phyloP scores from a whole-genome alignment of 306 rosid genomes.

The Fagus sylvatica region DNA sequence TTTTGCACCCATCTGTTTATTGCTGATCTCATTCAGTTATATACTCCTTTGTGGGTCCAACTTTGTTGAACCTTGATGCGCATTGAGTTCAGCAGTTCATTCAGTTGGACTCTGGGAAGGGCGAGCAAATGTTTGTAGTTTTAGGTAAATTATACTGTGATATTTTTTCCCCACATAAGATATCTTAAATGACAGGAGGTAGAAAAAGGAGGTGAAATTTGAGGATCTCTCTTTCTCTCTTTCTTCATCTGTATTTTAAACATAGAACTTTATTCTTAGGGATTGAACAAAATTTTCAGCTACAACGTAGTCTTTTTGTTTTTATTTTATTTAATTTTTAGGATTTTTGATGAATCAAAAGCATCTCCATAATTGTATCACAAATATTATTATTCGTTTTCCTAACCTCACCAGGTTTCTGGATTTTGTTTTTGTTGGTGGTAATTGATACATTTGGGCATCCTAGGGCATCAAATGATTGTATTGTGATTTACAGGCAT shows the following conservation, averaged over 20 bases:
- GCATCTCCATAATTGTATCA: not conserved
- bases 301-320: not conserved
- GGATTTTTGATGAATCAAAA: not conserved
- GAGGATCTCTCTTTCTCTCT: conserved; percentile 12
- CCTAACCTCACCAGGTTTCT: not conserved
- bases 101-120: not conserved
- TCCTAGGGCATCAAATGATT: not conserved
- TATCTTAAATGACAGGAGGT: conserved; percentile 12
- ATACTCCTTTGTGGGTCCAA: conserved; percentile 18
- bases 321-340: not conserved
- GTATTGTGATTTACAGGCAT: not conserved
- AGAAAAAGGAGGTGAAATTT: conserved; percentile 8
- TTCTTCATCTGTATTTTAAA: not conserved
- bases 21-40: not conserved
- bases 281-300: not conserved
- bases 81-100: conserved; percentile 15
- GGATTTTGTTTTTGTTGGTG: not conserved
- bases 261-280: conserved; percentile 23
- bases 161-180: conserved; percentile 13
- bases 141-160: conserved; percentile 20
- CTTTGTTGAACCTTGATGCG: conserved; percentile 32
- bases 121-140: conserved; percentile 16
- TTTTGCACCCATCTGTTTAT: conserved; percentile 6
- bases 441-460: not conserved
- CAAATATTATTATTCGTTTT: not conserved